Conservation (phyloP, 2,329 filamentous ascomycete species). For the Lasiodiplodia citricola region DNA sequence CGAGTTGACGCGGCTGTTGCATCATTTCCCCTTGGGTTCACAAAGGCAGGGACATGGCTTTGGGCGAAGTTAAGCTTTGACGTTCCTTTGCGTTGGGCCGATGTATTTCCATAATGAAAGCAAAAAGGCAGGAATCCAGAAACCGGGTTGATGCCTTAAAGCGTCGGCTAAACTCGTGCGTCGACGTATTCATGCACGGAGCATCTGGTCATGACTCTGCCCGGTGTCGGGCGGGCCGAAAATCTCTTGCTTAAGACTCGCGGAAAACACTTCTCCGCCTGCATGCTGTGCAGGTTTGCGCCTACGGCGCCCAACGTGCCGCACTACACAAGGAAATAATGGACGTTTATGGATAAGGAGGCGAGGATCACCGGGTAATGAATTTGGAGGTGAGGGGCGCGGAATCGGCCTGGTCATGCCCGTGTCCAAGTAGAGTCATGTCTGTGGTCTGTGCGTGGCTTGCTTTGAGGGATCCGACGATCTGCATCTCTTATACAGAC, state of each 20-base stretch:
- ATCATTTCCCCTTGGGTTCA: background rate
- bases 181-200: background rate
- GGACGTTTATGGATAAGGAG: background rate
- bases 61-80: slow-evolving; percentile 11
- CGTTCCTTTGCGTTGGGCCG: background rate
- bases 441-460: background rate
- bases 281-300: background rate
- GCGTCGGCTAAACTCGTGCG: background rate
- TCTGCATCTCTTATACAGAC: slow-evolving; percentile 7
- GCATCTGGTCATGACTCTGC: background rate
- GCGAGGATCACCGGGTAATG: background rate
- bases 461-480: slow-evolving; percentile 1
- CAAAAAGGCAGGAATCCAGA: background rate
- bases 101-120: background rate
- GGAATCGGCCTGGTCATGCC: background rate
- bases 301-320: background rate
- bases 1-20: background rate
- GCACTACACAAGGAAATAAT: background rate
- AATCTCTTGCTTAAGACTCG: background rate
- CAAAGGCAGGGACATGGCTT: background rate
- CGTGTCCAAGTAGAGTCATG: slow-evolving; percentile 6
- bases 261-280: background rate
- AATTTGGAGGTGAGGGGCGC: background rate
- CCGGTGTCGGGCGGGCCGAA: background rate
- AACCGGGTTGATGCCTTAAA: background rate